Evolutionary conservation across 202 grass and related monocot genomes (phyloP), one percentile per base, ranked within the genome.

Genomic region (Panicum hallii): DNA sequence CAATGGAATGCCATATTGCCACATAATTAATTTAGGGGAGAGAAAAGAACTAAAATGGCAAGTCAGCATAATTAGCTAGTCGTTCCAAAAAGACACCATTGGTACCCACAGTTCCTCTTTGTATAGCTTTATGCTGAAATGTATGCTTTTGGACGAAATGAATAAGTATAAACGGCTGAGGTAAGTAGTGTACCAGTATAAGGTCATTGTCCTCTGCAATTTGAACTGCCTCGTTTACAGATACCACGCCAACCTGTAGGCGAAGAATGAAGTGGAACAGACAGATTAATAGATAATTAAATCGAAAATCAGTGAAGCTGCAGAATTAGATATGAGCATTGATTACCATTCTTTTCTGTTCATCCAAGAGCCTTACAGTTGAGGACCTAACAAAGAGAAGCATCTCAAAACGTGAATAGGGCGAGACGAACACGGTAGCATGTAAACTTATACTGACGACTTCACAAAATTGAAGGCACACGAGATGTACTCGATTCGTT

Each of bases 281-380:
- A 30, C 36, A 75, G 26, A 61, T 78, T 40, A 90, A 55, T 63
- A 68, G 19, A 63, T 14, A 28, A 40, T 32, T 43, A 75, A 50
- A 28, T 42, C 1, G 9, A 66, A 53, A 66, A 42, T 44, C 1
- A 6, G 60, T 28, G n/a, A 45, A 60, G 41, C 50, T 6, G n/a
- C 19, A 76, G 63, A 87, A 81, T 54, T 87, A 12, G 57, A 80
- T 41, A 67, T 56, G 28, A 82, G 77, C 28, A 62, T 88, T 88
- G 92, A 38, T 92, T 88, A 96, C 97, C 97, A 99, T 94, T 82
- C 88, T 86, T 88, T 96, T 92, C 56, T 96, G 82, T 55, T 89
- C 89, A 82, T 99, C 96, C 75, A 99, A 84, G 30, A 99, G 84
- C 91, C 96, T 95, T 68, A 99, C 91, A 15, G 93, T 94, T 0